These are phyloP conservation scores for Cicer judaicum DNA, from an alignment of 306 rosid species.

Conservation along the genomic window DNA sequence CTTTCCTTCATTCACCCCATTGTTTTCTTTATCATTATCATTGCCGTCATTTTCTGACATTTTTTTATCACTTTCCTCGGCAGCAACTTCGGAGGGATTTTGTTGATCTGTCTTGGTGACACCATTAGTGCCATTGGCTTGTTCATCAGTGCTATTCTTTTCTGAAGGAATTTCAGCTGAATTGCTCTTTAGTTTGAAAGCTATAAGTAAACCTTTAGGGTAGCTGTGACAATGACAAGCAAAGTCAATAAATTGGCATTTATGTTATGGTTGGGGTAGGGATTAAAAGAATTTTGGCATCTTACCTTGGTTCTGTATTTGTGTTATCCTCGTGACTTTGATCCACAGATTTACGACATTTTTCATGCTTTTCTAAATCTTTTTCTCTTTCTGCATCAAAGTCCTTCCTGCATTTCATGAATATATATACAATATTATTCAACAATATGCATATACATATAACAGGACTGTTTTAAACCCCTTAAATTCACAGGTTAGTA, in stretches of 20 bases:
- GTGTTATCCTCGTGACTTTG: slow-evolving; percentile 49
- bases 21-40: slow-evolving; percentile 50
- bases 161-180: slow-evolving; percentile 54
- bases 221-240: slow-evolving; percentile 59
- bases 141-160: slow-evolving; percentile 47
- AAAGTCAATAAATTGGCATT: slow-evolving; percentile 23
- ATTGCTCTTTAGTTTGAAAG: slow-evolving; percentile 62
- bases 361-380: slow-evolving; percentile 60
- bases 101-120: slow-evolving; percentile 44
- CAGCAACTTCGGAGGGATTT: slow-evolving; percentile 43
- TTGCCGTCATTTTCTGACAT: slow-evolving; percentile 37
- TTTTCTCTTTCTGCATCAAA: slow-evolving; percentile 73
- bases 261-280: not conserved
- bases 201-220: slow-evolving; percentile 82
- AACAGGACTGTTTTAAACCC: not conserved
- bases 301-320: slow-evolving; percentile 60
- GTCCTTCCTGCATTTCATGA: slow-evolving; percentile 64
- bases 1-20: slow-evolving; percentile 49
- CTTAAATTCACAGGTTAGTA: slow-evolving; percentile 1
- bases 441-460: not conserved
- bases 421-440: slow-evolving; percentile 33
- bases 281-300: slow-evolving; percentile 16
- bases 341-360: slow-evolving; percentile 38
- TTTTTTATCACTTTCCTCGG: slow-evolving; percentile 41
- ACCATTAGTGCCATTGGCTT: slow-evolving; percentile 39